phyloP scores from a whole-genome alignment of 2,329 filamentous ascomycete genomes.

The Parasarocladium wereldwijsianum region DNA sequence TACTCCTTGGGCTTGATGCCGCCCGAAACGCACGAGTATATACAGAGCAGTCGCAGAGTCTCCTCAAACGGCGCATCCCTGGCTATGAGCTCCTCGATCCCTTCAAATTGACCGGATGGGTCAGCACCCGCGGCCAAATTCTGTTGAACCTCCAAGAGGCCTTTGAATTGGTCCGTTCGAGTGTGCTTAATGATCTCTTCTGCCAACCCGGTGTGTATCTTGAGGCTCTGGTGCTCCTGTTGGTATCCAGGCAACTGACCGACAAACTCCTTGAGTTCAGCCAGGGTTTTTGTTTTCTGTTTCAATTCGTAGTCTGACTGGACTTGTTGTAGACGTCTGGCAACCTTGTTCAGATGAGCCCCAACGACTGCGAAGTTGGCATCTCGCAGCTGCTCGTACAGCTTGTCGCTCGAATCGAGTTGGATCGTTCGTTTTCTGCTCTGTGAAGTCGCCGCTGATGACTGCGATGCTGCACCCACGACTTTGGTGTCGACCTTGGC shows the following conservation, averaged over 20 bases:
- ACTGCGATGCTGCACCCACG: slow-evolving; percentile 57
- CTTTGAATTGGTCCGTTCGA: slow-evolving; percentile 75
- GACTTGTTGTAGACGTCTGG: slow-evolving; percentile 68
- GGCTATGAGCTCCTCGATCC: slow-evolving; percentile 88
- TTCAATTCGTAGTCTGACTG: slow-evolving; percentile 83
- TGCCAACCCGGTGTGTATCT: slow-evolving; percentile 78
- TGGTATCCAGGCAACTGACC: slow-evolving; percentile 83
- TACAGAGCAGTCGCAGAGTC: slow-evolving; percentile 71
- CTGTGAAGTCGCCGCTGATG: slow-evolving; percentile 40
- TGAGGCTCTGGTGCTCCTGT: slow-evolving; percentile 83
- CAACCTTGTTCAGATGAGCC: slow-evolving; percentile 75
- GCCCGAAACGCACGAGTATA: slow-evolving; percentile 81
- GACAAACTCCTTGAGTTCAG: slow-evolving; percentile 91
- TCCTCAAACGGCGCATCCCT: slow-evolving; percentile 69
- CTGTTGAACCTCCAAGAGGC: slow-evolving; percentile 84
- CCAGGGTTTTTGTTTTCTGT: slow-evolving; percentile 72
- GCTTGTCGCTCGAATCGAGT: slow-evolving; percentile 75
- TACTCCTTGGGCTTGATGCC: slow-evolving; percentile 81
- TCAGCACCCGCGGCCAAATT: slow-evolving; percentile 86
- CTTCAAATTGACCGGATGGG: slow-evolving; percentile 75
- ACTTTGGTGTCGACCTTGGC: slow-evolving; percentile 85
- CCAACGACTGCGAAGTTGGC: slow-evolving; percentile 94
- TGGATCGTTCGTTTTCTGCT: slow-evolving; percentile 73
- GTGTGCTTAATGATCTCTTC: slow-evolving; percentile 95
- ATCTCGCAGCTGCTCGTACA: slow-evolving; percentile 79